Conservation (phyloP, 768 basidiomycete genomes). For the Trametes sanguinea region DNA sequence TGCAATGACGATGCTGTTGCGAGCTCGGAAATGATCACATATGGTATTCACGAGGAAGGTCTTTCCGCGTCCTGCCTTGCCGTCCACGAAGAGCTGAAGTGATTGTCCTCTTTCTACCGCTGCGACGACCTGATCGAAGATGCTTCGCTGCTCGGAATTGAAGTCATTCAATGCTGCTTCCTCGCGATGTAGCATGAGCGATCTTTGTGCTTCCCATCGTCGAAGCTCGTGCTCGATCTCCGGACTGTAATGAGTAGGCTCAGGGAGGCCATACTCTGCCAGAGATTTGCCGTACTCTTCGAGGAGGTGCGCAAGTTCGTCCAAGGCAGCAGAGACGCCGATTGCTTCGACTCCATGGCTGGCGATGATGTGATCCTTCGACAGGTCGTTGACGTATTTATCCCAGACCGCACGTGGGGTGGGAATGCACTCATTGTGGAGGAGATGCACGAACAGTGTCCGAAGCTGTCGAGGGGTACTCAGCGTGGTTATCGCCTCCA, state of each 20-base stretch:
- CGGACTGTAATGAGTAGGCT: slow-evolving; percentile 25
- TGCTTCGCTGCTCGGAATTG: slow-evolving; percentile 28
- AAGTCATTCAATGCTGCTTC: slow-evolving; percentile 14
- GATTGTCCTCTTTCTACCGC: slow-evolving; percentile 18
- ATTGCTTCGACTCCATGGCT: slow-evolving; percentile 27
- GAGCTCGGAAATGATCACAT: slow-evolving; percentile 33
- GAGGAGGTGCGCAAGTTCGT: slow-evolving; percentile 6
- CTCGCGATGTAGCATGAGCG: slow-evolving; percentile 12
- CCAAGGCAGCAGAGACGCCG: neutral
- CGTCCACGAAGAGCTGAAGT: slow-evolving; percentile 38
- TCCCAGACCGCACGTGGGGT: slow-evolving; percentile 33
- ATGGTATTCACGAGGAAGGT: slow-evolving; percentile 40
- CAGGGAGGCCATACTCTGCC: slow-evolving; percentile 33
- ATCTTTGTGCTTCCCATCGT: slow-evolving; percentile 22
- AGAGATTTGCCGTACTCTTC: slow-evolving; percentile 33
- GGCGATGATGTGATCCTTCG: slow-evolving; percentile 26
- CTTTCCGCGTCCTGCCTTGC: slow-evolving; percentile 45
- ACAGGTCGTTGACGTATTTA: slow-evolving; percentile 25
- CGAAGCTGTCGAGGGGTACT: slow-evolving; percentile 40
- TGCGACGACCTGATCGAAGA: slow-evolving; percentile 21
- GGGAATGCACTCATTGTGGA: slow-evolving; percentile 36
- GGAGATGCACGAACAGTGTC: slow-evolving; percentile 39
- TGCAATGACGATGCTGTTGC: slow-evolving; percentile 35
- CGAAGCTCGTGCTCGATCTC: slow-evolving; percentile 33
- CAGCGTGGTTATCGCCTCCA: slow-evolving; percentile 36